These are phyloP conservation scores for Durotheca rogersii DNA, from an alignment of 495 filamentous ascomycete species.

Conservation along the genomic window DNA sequence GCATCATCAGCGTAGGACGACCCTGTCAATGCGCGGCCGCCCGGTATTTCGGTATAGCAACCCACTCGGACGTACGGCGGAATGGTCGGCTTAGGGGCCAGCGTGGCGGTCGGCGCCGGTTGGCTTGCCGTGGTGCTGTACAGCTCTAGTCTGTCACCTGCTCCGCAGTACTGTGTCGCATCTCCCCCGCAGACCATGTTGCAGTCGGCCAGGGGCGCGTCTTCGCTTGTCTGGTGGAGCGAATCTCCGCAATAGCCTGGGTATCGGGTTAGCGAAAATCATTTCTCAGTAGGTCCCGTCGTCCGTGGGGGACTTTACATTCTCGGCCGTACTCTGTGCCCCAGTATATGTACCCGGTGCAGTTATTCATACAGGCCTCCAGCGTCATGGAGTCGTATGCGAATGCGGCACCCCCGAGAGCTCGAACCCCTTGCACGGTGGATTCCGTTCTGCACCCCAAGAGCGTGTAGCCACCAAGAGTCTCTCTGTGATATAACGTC, in stretches of 20 bases:
- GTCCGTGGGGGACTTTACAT: constrained; percentile 37
- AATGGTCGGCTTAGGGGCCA: constrained; percentile 39
- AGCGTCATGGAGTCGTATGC: constrained; percentile 54
- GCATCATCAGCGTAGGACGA: constrained; percentile 31
- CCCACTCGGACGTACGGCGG: constrained; percentile 36
- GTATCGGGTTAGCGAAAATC: constrained; percentile 8
- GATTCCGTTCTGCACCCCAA: constrained; percentile 52
- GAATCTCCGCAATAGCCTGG: constrained; percentile 52
- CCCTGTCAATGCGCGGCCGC: constrained; percentile 43
- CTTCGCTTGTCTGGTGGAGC: constrained; percentile 41
- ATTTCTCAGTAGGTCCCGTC: neutral
- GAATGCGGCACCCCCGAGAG: constrained; percentile 39
- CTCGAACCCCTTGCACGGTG: constrained; percentile 34
- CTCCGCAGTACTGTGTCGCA: constrained; percentile 46
- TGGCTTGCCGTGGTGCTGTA: constrained; percentile 45
- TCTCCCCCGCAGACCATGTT: constrained; percentile 53
- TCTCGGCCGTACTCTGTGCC: constrained; percentile 53
- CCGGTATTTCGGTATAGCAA: constrained; percentile 50
- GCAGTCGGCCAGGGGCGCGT: constrained; percentile 47
- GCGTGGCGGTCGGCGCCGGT: constrained; percentile 33
- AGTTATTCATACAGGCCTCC: constrained; percentile 49
- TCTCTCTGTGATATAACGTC: constrained; percentile 36
- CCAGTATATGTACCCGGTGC: constrained; percentile 49
- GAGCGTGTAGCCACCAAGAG: constrained; percentile 44
- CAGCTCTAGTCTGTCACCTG: constrained; percentile 46